Evolutionary conservation across 73 alveolate genomes (phyloP).

Genomic region (Paramecium bursaria): DNA sequence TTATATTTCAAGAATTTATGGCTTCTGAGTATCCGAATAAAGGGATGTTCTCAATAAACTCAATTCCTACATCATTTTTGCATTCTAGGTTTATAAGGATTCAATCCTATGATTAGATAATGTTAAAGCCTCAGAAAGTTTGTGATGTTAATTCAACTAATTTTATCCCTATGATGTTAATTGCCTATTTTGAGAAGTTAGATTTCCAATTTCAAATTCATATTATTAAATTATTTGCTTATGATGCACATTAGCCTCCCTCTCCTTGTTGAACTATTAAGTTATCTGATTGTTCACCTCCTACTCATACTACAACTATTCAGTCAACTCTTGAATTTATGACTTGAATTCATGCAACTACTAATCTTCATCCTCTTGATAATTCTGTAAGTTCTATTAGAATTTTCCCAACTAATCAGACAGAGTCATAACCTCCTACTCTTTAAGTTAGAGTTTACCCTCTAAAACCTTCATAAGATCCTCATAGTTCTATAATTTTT

Average conservation of each 20-base stretch:
- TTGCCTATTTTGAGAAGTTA: neutral
- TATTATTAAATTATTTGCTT: neutral
- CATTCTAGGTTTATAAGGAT: slow-evolving; percentile 51
- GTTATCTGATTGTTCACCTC: slow-evolving; percentile 4
- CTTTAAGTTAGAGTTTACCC: neutral
- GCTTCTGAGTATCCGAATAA: slow-evolving; percentile 19
- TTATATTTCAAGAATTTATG: slow-evolving; percentile 27
- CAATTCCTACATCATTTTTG: slow-evolving; percentile 47
- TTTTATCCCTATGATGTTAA: neutral
- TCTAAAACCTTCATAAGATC: neutral
- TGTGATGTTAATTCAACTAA: slow-evolving; percentile 1
- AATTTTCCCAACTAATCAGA: slow-evolving; percentile 14
- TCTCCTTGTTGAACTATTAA: slow-evolving; percentile 16
- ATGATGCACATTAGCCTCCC: neutral
- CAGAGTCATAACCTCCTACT: neutral
- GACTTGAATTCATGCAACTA: slow-evolving; percentile 10
- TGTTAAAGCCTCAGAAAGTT: slow-evolving; percentile 32
- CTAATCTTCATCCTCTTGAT: slow-evolving; percentile 39
- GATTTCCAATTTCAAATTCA: slow-evolving; percentile 52
- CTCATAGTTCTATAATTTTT: slow-evolving; percentile 34
- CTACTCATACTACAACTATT: slow-evolving; percentile 33
- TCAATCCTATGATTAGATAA: slow-evolving; percentile 60
- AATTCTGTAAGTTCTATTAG: neutral
- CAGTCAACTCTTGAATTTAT: slow-evolving; percentile 41
- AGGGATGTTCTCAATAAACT: slow-evolving; percentile 22